Conservation (phyloP, 2,329 filamentous ascomycete genomes). For the Lasiodiplodia sp. region DNA sequence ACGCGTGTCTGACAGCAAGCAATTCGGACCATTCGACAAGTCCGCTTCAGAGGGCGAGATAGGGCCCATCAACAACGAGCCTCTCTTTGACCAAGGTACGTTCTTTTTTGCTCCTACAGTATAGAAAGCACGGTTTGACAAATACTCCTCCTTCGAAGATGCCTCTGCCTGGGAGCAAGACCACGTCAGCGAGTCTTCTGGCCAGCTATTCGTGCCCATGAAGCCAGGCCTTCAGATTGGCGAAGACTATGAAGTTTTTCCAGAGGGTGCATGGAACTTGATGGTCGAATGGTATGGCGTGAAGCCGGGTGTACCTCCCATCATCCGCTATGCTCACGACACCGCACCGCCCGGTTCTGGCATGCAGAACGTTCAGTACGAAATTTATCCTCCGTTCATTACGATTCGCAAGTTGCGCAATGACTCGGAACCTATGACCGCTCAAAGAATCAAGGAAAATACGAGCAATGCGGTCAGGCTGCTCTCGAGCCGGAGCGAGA, state of each 20-base stretch:
- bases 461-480: constrained; percentile 69
- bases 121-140: background rate
- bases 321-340: constrained; percentile 80
- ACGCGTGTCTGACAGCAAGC: constrained; percentile 61
- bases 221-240: constrained; percentile 68
- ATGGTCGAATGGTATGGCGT: constrained; percentile 85
- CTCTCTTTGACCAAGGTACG: constrained; percentile 37
- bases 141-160: background rate
- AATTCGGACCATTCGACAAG: constrained; percentile 61
- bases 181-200: constrained; percentile 47
- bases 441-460: constrained; percentile 67
- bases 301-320: constrained; percentile 71
- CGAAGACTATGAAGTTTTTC: constrained; percentile 80
- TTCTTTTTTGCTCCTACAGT: background rate
- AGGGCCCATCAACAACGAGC: constrained; percentile 80
- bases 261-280: constrained; percentile 80
- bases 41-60: constrained; percentile 68
- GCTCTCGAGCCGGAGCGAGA: constrained; percentile 73
- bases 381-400: constrained; percentile 84
- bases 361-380: constrained; percentile 75
- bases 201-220: constrained; percentile 71
- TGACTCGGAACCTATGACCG: constrained; percentile 59
- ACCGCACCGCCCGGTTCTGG: constrained; percentile 64
- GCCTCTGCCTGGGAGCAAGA: constrained; percentile 28
- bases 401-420: constrained; percentile 80